Percentiles rank a stretch among this genome's conserved stretches.
Conservation (phyloP, 805 yeast species). For the Kuraishia floccosa region DNA sequence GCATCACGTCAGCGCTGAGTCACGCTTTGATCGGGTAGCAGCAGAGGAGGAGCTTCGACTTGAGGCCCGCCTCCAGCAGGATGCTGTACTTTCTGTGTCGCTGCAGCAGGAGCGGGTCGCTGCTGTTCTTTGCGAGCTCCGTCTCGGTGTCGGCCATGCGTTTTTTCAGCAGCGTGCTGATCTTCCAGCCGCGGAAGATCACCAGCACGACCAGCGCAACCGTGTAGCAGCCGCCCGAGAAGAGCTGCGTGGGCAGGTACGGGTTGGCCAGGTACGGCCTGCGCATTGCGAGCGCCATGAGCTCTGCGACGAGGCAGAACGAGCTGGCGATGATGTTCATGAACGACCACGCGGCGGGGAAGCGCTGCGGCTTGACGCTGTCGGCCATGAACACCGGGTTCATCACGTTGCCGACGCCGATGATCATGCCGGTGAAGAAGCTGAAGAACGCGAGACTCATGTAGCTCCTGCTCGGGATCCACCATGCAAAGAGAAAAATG, state of each 20-base stretch:
- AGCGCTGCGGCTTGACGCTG: slow-evolving; percentile 11
- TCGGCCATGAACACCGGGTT: slow-evolving; percentile 18
- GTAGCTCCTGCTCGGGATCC: slow-evolving; percentile 24
- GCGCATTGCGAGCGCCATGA: slow-evolving; percentile 14
- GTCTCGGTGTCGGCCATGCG: neutral
- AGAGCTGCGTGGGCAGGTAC: slow-evolving; percentile 47
- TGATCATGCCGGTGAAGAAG: slow-evolving; percentile 27
- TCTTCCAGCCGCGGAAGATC: slow-evolving; percentile 40
- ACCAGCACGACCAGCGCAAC: slow-evolving; percentile 24
- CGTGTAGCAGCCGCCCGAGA: slow-evolving; percentile 27
- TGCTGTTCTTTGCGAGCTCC: slow-evolving; percentile 5
- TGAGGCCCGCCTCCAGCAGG: too few species aligned
- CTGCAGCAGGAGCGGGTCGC: slow-evolving; percentile 8
- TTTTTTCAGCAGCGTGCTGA: slow-evolving; percentile 8
- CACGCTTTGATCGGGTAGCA: too few species aligned
- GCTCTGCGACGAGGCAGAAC: slow-evolving; percentile 16
- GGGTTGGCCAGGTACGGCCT: slow-evolving; percentile 4
- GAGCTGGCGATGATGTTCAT: slow-evolving; percentile 14
- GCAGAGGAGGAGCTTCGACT: too few species aligned
- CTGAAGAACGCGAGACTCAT: slow-evolving; percentile 27
- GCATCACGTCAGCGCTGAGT: too few species aligned
- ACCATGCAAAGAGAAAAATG: slow-evolving; percentile 28
- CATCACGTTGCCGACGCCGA: slow-evolving; percentile 29
- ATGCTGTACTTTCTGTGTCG: too few species aligned
- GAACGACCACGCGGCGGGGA: slow-evolving; percentile 18